phyloP scores from a whole-genome alignment of 2,329 filamentous ascomycete species.

The Davidsoniella eucalypti region DNA sequence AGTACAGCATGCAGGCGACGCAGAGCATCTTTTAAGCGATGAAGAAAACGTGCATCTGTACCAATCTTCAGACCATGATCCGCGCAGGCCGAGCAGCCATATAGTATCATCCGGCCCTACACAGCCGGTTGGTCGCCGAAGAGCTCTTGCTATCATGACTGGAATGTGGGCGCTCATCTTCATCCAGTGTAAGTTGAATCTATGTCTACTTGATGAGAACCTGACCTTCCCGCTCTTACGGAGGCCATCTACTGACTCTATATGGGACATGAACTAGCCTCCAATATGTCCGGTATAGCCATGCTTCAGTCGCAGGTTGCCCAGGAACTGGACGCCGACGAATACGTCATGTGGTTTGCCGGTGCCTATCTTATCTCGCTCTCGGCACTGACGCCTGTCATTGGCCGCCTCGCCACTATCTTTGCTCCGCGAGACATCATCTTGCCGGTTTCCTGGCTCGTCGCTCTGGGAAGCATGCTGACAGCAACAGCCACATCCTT shows the following conservation, averaged over 20 bases:
- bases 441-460: conserved; percentile 38
- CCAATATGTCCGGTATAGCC: conserved; percentile 67
- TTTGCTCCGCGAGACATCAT: conserved; percentile 55
- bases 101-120: no score
- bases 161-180: conserved; percentile 10
- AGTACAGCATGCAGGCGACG: no score
- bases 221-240: neutral
- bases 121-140: neutral
- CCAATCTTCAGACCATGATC: no score
- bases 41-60: no score
- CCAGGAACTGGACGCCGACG: conserved; percentile 56
- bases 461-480: conserved; percentile 47
- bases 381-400: conserved; percentile 50
- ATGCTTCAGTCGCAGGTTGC: conserved; percentile 68
- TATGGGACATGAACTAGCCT: conserved; percentile 21
- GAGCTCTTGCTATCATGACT: neutral
- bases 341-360: conserved; percentile 63
- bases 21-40: no score
- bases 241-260: neutral
- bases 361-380: conserved; percentile 51
- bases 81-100: no score
- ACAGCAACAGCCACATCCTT: conserved; percentile 45
- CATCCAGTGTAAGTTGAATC: conserved; percentile 8
- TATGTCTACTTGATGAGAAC: neutral
- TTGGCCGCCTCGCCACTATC: conserved; percentile 55